Conservation (phyloP, 106 monocot genomes). For the Amphibolis antarctica region DNA sequence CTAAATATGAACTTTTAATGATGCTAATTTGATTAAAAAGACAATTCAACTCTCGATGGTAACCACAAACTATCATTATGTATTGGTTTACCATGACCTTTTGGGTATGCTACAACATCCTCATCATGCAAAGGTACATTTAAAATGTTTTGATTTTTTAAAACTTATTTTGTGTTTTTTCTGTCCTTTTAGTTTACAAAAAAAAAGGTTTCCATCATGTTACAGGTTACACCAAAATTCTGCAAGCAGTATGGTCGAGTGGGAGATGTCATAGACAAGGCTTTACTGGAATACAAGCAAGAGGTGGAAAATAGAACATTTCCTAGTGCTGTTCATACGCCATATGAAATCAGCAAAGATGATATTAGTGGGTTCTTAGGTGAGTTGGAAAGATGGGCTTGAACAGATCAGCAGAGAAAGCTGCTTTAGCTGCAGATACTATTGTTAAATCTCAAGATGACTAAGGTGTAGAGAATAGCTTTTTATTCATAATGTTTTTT, state of each 20-base stretch:
- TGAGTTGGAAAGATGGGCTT: slow-evolving; percentile 67
- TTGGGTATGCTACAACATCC: slow-evolving; percentile 94
- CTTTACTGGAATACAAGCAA: slow-evolving; percentile 69
- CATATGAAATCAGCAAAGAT: slow-evolving; percentile 48
- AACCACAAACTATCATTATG: too few species aligned
- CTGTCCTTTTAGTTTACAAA: background rate
- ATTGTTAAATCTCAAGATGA: slow-evolving; percentile 3
- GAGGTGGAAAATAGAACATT: slow-evolving; percentile 62
- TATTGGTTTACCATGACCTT: slow-evolving; percentile 35
- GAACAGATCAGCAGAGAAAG: slow-evolving; percentile 49
- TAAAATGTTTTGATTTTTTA: background rate
- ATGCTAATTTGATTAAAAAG: too few species aligned
- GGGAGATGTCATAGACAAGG: slow-evolving; percentile 68
- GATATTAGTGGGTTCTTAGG: slow-evolving; percentile 51
- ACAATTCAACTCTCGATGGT: too few species aligned
- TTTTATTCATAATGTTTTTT: too few species aligned
- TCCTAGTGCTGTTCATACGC: slow-evolving; percentile 49
- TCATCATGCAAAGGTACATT: slow-evolving; percentile 85
- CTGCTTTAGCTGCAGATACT: slow-evolving; percentile 36
- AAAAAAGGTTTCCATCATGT: background rate
- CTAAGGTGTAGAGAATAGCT: too few species aligned
- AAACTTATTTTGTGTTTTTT: background rate
- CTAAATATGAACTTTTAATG: too few species aligned
- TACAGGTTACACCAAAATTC: slow-evolving; percentile 86
- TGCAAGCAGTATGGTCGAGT: slow-evolving; percentile 72